phyloP scores from a whole-genome alignment of 1,284 basidiomycete species.

The Moniliella sp. region DNA sequence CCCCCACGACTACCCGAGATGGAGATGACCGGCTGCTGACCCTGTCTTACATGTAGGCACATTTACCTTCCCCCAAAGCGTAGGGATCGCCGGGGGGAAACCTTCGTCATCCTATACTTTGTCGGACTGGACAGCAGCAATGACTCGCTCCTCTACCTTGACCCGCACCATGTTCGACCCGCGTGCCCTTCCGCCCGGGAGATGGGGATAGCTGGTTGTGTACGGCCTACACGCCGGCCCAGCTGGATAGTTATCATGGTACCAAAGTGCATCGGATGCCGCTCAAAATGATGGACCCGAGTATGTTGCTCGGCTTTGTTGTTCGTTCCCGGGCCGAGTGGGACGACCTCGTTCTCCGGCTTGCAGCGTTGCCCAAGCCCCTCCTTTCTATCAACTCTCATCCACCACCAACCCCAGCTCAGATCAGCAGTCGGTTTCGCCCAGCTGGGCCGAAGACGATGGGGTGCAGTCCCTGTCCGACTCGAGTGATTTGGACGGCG shows the following conservation, averaged over 20 bases:
- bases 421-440: too few relatives aligned
- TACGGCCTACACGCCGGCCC: constrained; percentile 44
- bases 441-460: too few relatives aligned
- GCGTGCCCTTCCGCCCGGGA: constrained; percentile 45
- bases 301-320: constrained; percentile 79
- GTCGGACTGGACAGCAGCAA: constrained; percentile 54
- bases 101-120: constrained; percentile 89
- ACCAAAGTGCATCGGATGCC: constrained; percentile 83
- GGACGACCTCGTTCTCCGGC: constrained; percentile 51
- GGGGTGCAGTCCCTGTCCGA: too few relatives aligned
- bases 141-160: constrained; percentile 63
- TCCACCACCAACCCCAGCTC: too few relatives aligned
- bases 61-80: constrained; percentile 86
- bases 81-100: constrained; percentile 82
- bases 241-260: constrained; percentile 74
- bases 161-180: constrained; percentile 72
- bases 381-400: constrained; percentile 34
- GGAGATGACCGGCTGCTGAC: too few relatives aligned
- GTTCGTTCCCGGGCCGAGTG: too few relatives aligned
- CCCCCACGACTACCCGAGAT: too few relatives aligned
- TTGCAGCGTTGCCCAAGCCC: constrained; percentile 20
- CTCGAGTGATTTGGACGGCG: too few relatives aligned
- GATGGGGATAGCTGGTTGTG: constrained; percentile 42
- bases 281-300: constrained; percentile 70
- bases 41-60: constrained; percentile 48